A percentile compares a stretch with the other conserved stretches of the same genome.
Conservation (phyloP, 805 yeast species). For the Saturnispora kantuleensis region DNA sequence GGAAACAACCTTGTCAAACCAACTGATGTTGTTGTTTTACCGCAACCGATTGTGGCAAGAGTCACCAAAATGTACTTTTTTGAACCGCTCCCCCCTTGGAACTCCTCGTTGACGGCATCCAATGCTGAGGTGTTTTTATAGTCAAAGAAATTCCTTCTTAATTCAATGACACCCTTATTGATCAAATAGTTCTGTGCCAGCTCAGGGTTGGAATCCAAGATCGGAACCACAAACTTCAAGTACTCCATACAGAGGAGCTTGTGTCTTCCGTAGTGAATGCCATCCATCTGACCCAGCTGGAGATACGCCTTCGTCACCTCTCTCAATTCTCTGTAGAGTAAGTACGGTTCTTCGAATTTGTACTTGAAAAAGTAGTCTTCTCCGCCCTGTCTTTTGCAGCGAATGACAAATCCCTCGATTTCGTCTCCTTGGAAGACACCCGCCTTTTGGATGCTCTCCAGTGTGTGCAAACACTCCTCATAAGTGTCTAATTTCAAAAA, state of each 20-base stretch:
- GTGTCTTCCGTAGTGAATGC: conserved; percentile 32
- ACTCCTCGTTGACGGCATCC: conserved; percentile 29
- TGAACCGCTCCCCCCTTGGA: conserved; percentile 32
- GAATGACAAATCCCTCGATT: conserved; percentile 87
- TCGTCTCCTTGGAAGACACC: conserved; percentile 68
- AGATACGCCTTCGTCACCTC: conserved; percentile 67
- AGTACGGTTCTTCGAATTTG: conserved; percentile 92
- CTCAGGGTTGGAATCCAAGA: conserved; percentile 40
- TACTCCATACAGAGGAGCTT: conserved; percentile 56
- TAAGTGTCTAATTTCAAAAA: conserved; percentile 33
- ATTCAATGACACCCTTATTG: conserved; percentile 64
- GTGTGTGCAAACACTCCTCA: conserved; percentile 35
- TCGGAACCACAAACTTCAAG: conserved; percentile 51
- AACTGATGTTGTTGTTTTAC: conserved; percentile 75
- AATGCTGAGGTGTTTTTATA: conserved; percentile 46
- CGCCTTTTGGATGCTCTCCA: conserved; percentile 46
- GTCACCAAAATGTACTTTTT: conserved; percentile 58
- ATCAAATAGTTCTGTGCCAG: conserved; percentile 35
- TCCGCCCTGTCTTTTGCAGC: conserved; percentile 35
- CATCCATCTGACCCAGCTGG: conserved; percentile 25
- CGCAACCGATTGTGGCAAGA: conserved; percentile 88
- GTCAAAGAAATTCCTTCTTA: conserved; percentile 57
- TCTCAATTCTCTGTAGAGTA: conserved; percentile 82
- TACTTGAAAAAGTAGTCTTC: conserved; percentile 74
- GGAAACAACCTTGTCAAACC: conserved; percentile 49